Conservation (phyloP, 2,329 filamentous ascomycete species). For the Beauveria varroae region DNA sequence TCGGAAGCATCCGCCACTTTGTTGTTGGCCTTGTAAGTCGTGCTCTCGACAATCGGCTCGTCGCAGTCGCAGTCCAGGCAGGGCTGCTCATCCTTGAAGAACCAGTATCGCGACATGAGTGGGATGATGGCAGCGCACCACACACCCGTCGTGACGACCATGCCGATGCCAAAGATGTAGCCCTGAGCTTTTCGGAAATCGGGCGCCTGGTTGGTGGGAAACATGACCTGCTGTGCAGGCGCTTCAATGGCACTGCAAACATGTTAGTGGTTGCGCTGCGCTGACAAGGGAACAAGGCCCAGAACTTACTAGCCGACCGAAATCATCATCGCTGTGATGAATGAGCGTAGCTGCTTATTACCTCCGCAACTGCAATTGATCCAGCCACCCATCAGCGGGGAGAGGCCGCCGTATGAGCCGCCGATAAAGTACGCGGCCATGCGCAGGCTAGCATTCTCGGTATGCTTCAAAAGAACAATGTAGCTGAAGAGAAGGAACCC, state of each 20-base stretch:
- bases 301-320: slow-evolving; percentile 12
- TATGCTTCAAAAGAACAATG: slow-evolving; percentile 1
- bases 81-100: neutral
- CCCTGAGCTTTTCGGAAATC: slow-evolving; percentile 5
- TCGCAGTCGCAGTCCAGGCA: slow-evolving; percentile 4
- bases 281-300: neutral
- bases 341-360: slow-evolving; percentile 11
- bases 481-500: slow-evolving; percentile 7
- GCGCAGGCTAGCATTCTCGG: neutral
- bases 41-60: neutral
- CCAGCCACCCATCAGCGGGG: slow-evolving; percentile 10
- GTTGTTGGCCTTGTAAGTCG: neutral
- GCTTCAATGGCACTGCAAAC: slow-evolving; percentile 6
- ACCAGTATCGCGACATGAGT: slow-evolving; percentile 5
- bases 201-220: slow-evolving; percentile 8
- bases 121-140: slow-evolving; percentile 10
- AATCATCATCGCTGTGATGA: slow-evolving; percentile 11
- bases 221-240: slow-evolving; percentile 11
- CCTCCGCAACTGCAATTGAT: slow-evolving; percentile 12
- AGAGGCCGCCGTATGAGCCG: slow-evolving; percentile 9
- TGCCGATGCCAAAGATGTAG: slow-evolving; percentile 6
- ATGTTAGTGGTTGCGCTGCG: neutral
- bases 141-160: slow-evolving; percentile 7
- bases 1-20: neutral
- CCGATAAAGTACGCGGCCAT: slow-evolving; percentile 12